Conservation (phyloP, 1,139 yeast genomes). For the Yamadazyma triangularis region DNA sequence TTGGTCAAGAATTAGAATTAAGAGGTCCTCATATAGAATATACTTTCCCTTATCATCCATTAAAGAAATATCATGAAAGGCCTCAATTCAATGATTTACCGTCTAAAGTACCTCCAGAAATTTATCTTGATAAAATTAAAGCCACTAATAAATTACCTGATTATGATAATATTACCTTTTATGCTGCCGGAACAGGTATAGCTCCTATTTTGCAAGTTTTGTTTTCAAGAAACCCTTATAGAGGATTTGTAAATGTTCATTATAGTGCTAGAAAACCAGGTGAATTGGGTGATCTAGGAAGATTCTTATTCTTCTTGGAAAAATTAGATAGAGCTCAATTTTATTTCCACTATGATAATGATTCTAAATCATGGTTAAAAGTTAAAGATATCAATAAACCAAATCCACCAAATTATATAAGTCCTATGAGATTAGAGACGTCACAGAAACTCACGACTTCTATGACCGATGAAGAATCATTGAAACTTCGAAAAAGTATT, state of each 20-base stretch:
- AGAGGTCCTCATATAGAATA: constrained; percentile 81
- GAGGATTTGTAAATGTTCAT: constrained; percentile 62
- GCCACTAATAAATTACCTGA: constrained; percentile 35
- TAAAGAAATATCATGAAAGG: constrained; percentile 50
- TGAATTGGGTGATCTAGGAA: constrained; percentile 52
- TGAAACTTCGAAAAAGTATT: constrained; percentile 30
- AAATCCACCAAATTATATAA: constrained; percentile 31
- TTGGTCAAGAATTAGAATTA: constrained; percentile 69
- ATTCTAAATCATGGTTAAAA: constrained; percentile 27
- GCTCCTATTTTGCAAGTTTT: constrained; percentile 74
- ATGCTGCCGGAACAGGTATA: constrained; percentile 89
- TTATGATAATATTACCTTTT: constrained; percentile 60
- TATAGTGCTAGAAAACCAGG: constrained; percentile 57
- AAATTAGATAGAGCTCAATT: constrained; percentile 61
- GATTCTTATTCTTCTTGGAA: constrained; percentile 63
- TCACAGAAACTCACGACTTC: constrained; percentile 8
- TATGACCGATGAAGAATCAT: constrained; percentile 24
- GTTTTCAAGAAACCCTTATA: constrained; percentile 68
- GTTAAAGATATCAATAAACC: constrained; percentile 40
- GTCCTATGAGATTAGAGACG: constrained; percentile 27
- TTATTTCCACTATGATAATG: constrained; percentile 48
- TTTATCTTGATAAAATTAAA: constrained; percentile 23
- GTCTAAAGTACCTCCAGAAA: constrained; percentile 53
- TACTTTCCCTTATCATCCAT: constrained; percentile 62
- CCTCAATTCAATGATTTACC: constrained; percentile 68